Percentiles rank a stretch among this genome's conserved stretches.
Evolutionary conservation across 2,329 filamentous ascomycete genomes (phyloP).

Genomic region (Microcyclosporella mali): DNA sequence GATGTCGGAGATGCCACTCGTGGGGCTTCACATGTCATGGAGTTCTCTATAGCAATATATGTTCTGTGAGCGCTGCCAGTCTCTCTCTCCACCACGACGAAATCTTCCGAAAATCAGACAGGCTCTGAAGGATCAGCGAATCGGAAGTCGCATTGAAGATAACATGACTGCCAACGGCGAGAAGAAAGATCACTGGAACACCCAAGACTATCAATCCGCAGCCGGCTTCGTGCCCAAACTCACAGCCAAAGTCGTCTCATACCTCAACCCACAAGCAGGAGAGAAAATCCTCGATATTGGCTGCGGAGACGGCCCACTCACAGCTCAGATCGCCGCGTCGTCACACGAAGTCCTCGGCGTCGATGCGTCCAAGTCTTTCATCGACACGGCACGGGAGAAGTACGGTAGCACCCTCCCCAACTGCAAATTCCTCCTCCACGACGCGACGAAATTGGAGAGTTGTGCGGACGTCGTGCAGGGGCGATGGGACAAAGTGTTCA

Average conservation of each 20-base stretch:
- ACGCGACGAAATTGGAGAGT: slow-evolving; percentile 27
- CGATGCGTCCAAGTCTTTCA: slow-evolving; percentile 37
- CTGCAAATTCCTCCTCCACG: slow-evolving; percentile 27
- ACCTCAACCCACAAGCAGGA: slow-evolving; percentile 31
- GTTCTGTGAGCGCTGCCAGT: too few relatives aligned
- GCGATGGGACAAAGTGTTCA: slow-evolving; percentile 37
- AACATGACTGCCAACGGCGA: too few relatives aligned
- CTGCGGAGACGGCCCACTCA: slow-evolving; percentile 38
- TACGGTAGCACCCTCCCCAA: slow-evolving; percentile 16
- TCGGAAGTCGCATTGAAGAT: too few relatives aligned
- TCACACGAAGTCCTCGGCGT: slow-evolving; percentile 33
- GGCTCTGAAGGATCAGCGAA: too few relatives aligned
- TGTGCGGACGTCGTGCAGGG: slow-evolving; percentile 16
- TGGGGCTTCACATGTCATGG: too few relatives aligned
- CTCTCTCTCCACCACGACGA: too few relatives aligned
- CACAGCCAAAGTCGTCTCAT: slow-evolving; percentile 33
- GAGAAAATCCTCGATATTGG: slow-evolving; percentile 38
- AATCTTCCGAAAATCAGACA: too few relatives aligned
- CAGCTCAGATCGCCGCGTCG: slow-evolving; percentile 31
- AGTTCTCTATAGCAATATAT: too few relatives aligned
- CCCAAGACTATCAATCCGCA: slow-evolving; percentile 30
- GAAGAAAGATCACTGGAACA: slow-evolving; percentile 30
- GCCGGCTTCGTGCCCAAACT: slow-evolving; percentile 39
- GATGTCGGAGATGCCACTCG: too few relatives aligned
- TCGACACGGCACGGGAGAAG: slow-evolving; percentile 30